Percentiles rank a stretch among this genome's conserved stretches.
These are phyloP conservation scores for Saccharomycopsis guyanensis DNA, from an alignment of 805 yeast species.

Conservation along the genomic window DNA sequence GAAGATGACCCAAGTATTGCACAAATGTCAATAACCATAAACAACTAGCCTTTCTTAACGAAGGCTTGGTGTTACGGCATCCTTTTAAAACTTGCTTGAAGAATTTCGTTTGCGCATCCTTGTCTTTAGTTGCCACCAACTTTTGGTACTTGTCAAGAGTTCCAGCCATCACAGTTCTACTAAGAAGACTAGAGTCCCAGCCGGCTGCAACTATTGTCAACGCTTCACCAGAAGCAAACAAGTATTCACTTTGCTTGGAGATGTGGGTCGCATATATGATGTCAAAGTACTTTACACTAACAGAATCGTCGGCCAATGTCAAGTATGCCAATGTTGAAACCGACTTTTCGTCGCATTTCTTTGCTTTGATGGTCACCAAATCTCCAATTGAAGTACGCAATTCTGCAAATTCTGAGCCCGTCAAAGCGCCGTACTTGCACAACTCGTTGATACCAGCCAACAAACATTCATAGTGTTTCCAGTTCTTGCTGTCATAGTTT, in stretches of 20 bases:
- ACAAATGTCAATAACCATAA: conserved; percentile 78
- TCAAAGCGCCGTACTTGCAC: conserved; percentile 28
- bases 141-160: conserved; percentile 25
- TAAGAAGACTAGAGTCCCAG: conserved; percentile 57
- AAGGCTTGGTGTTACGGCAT: conserved; percentile 62
- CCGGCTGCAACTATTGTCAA: conserved; percentile 65
- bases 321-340: conserved; percentile 49
- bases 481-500: conserved; percentile 9
- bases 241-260: conserved; percentile 66
- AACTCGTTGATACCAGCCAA: conserved; percentile 14
- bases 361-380: conserved; percentile 33
- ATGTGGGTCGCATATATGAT: conserved; percentile 48
- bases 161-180: conserved; percentile 35
- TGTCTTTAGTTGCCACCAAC: neutral
- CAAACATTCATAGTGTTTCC: conserved; percentile 16
- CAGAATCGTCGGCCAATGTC: conserved; percentile 32
- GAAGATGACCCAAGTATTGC: conserved; percentile 57
- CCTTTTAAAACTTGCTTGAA: conserved; percentile 44
- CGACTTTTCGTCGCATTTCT: conserved; percentile 53
- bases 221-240: conserved; percentile 82
- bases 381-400: conserved; percentile 26
- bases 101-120: conserved; percentile 24
- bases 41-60: conserved; percentile 67
- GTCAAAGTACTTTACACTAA: conserved; percentile 32
- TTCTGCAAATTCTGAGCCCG: conserved; percentile 16